Base-by-base conservation (phyloP, 2,329 filamentous ascomycete genomes). In the Cladorrhinum sp. region DNA sequence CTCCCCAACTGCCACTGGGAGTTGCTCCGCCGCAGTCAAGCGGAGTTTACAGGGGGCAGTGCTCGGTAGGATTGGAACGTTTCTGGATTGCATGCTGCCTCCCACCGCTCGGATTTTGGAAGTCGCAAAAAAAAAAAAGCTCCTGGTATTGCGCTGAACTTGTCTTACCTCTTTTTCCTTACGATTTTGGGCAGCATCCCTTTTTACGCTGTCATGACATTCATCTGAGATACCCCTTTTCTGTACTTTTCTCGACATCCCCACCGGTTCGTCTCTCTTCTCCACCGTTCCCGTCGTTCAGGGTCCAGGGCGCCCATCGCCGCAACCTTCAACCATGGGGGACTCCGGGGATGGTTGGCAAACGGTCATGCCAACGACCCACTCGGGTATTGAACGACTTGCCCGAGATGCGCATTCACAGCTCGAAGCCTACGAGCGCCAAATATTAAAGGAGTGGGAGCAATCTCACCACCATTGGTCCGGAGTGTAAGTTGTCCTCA, bases 401-500 rank as follows among this genome's bases (percentile, higher is more conserved):
- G 50, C 63, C 16, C 36, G 38, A 20, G 53, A 56, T 20, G 53
- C 53, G 5, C 60, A 61, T 25, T n/a, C 65, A 20, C 68, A 72
- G 51, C 55, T 72, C 32, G 71, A 72, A 55, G 58, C 61, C 1
- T 62, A 66, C 54, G 68, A 72, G 58, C 61, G 64, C 18, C 63
- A 69, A 25, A 65, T 68, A 12, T 58, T 72, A 10, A 60, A 55
- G 18, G 67, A 71, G 13, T 71, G 68, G 70, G 69, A 70, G 32
- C 55, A 57, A 18, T 64, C 68, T 4, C 57, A 57, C 10, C 63
- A 62, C 3, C 67, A 71, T 41, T 73, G 71, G 69, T 69, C 66
- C 6, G 69, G 69, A 56, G 53, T 71, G 71, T 72, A 62, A 49
- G 60, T 27, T 27, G 36, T 18, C n/a, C 16, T 6, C 41, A 20